phyloP scores from a whole-genome alignment of 169 alveolate species.

The Plasmodium blacklocki region DNA sequence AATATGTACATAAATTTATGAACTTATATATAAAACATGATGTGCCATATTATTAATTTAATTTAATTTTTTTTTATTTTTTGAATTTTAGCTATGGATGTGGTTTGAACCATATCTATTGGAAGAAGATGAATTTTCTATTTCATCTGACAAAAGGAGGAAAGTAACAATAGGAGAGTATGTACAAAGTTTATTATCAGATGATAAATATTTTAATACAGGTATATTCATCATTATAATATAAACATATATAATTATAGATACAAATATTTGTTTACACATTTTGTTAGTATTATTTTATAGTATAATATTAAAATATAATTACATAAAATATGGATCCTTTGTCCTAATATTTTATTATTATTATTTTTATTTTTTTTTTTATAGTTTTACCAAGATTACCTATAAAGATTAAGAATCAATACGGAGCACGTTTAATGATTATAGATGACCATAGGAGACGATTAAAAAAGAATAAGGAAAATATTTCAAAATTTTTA shows the following conservation, averaged over 20 bases:
- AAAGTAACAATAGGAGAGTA: conserved; percentile 83
- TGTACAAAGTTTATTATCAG: conserved; percentile 78
- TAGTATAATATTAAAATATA: not conserved
- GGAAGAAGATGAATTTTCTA: conserved; percentile 81
- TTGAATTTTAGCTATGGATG: conserved; percentile 79
- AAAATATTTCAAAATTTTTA: conserved; percentile 45
- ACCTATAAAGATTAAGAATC: conserved; percentile 83
- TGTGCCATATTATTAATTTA: not conserved
- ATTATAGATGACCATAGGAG: conserved; percentile 59
- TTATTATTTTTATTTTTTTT: not conserved
- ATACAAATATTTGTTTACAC: too few species aligned
- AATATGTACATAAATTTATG: not conserved
- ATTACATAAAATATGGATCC: not conserved
- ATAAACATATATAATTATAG: too few species aligned
- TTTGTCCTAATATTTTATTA: not conserved
- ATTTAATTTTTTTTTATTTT: not conserved
- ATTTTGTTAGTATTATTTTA: not conserved
- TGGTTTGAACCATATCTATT: conserved; percentile 86
- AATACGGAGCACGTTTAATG: conserved; percentile 77
- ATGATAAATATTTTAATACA: conserved; percentile 84
- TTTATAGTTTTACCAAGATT: conserved; percentile 84
- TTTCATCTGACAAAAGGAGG: conserved; percentile 76
- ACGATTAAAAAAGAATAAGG: conserved; percentile 44
- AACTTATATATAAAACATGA: not conserved
- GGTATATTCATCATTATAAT: conserved; percentile 54